Evolutionary conservation across 1,139 yeast genomes (phyloP), one percentile per base, ranked within the genome.

Genomic region (Candida labiduridarum): DNA sequence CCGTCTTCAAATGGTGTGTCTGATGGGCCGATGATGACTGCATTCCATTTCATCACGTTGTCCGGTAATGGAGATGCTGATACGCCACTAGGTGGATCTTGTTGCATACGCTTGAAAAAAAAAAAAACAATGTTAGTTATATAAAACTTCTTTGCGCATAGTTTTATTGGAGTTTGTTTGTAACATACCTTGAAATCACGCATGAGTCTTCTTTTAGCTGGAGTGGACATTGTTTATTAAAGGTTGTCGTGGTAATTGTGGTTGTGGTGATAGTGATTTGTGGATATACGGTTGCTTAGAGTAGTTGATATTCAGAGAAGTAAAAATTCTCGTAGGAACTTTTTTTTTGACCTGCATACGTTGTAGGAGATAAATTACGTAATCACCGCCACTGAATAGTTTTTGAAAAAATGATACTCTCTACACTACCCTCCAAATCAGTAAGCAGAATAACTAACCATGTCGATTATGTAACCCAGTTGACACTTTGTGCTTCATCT

Each of bases 1-100:
- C 99, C 99, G 64, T 94, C 99, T 68, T 94, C 99, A 65, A 90
- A 94, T 3, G 99, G 98, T 1, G 99, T 94, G 56, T 92, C 98
- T 33, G 94, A 85, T 1, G 99, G 99, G 0, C 99, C 99, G 53
- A 94, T 92, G 53, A 94, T 94, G 54, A 94, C 96, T 0, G 98
- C 99, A 67, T 95, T 94, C 84, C 99, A 94, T 47, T 89, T 82
- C 97, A 94, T 91, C 50, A 94, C 98, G 62, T 94, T 94, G 65
- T 94, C 99, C 11, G 98, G 94, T 46, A 92, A 80, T 9, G 99
- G 99, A 9, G 97, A 89, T 1, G 99, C 99, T 10, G 97, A 89
- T 8, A 94, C 97, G 16, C 99, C 99, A 41, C 96, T 92, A 16
- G 99, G 97, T 7, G 99, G 95, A 69, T 94, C 99, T 72, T 88